Evolutionary conservation across 345 rosid genomes (phyloP).

Genomic region (Anastatica hierochuntica): DNA sequence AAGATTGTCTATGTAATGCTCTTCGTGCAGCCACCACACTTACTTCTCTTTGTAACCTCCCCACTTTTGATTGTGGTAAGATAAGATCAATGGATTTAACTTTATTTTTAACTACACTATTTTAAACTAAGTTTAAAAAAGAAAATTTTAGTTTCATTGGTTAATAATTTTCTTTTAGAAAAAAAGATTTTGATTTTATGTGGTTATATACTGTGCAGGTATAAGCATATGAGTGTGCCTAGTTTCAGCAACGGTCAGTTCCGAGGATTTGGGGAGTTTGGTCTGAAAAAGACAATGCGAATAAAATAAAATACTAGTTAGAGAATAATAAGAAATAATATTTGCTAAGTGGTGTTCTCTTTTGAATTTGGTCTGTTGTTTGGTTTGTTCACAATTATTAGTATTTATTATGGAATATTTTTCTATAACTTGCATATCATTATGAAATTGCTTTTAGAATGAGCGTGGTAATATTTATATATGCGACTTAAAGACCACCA

Average conservation of each 20-base stretch:
- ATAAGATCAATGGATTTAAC: not conserved
- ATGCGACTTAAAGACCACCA: not conserved
- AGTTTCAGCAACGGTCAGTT: conserved; percentile 19
- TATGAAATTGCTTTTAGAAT: not conserved
- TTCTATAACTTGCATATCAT: conserved; percentile 16
- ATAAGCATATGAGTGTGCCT: conserved; percentile 4
- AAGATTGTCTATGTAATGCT: conserved; percentile 24
- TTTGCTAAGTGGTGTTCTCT: not conserved
- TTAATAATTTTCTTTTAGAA: no score
- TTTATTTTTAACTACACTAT: no score
- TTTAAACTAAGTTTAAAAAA: no score
- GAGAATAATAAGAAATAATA: not conserved
- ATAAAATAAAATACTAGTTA: conserved; percentile 4
- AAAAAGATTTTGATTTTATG: not conserved
- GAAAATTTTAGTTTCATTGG: no score
- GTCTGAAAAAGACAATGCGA: conserved; percentile 14
- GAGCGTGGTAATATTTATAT: conserved; percentile 11
- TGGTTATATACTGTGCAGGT: conserved; percentile 11
- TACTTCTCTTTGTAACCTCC: conserved; percentile 22
- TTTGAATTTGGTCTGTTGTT: conserved; percentile 6
- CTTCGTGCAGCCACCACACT: conserved; percentile 23
- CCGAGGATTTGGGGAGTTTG: conserved; percentile 23
- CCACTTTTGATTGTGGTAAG: conserved; percentile 24
- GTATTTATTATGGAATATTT: conserved; percentile 8
- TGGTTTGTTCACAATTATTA: conserved; percentile 11